Evolutionary conservation across 495 filamentous ascomycete species (phyloP).

Genomic region (Saxispiralis lemnorum): DNA sequence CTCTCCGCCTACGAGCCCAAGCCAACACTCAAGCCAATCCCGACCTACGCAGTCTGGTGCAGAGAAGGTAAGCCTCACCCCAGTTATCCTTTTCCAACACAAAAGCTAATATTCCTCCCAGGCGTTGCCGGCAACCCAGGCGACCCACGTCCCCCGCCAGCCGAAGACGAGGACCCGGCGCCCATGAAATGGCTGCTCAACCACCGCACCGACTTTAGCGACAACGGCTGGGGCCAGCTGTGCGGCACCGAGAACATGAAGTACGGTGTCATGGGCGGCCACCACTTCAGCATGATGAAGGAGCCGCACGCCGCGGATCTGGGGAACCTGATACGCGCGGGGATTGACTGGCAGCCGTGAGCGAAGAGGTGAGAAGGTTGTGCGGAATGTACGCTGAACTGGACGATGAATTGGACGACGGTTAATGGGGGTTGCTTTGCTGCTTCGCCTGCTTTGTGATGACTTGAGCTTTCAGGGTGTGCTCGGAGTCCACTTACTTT

Average conservation of each 20-base stretch:
- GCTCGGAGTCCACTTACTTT: no score
- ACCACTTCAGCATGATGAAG: constrained; percentile 53
- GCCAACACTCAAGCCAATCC: constrained; percentile 38
- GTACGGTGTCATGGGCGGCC: constrained; percentile 44
- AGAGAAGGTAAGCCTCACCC: constrained; percentile 33
- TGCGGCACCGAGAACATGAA: constrained; percentile 45
- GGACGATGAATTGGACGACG: no score
- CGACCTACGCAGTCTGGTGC: constrained; percentile 59
- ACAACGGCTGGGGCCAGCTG: constrained; percentile 65
- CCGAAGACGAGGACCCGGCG: constrained; percentile 39
- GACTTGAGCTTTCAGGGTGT: no score
- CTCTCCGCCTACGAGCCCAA: constrained; percentile 52
- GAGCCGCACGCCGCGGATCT: constrained; percentile 17
- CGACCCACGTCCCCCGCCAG: constrained; percentile 42
- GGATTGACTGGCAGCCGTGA: constrained; percentile 11
- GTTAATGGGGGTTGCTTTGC: no score
- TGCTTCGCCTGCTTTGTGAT: no score
- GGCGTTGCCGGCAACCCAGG: constrained; percentile 51
- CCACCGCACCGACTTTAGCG: constrained; percentile 59
- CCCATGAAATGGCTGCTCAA: constrained; percentile 66
- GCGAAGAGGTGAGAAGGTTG: no score
- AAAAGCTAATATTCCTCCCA: no score
- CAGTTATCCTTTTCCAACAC: no score
- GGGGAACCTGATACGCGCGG: constrained; percentile 12
- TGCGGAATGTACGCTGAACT: no score